Conservation (phyloP, 768 basidiomycete genomes). For the Leccinum disarticulatum region DNA sequence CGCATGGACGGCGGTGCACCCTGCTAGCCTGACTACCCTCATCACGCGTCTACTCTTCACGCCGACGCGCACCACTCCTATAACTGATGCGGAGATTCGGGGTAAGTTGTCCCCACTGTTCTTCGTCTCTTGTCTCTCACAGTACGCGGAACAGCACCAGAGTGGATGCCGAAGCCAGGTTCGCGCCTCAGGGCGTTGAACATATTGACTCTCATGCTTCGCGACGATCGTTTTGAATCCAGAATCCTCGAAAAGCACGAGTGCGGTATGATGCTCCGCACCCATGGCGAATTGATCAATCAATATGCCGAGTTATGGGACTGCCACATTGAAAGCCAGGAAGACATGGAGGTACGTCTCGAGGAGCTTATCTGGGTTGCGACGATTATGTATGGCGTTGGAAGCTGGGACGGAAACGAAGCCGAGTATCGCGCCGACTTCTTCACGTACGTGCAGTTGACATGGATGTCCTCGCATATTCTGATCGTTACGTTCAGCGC, state of each 20-base stretch:
- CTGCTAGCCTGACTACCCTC: constrained; percentile 34
- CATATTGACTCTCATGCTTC: constrained; percentile 54
- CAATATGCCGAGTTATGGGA: constrained; percentile 49
- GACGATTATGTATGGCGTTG: constrained; percentile 56
- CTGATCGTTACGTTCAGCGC: constrained; percentile 42
- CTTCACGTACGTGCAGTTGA: constrained; percentile 51
- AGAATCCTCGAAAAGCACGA: constrained; percentile 32
- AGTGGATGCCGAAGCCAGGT: constrained; percentile 26
- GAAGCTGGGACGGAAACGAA: constrained; percentile 33
- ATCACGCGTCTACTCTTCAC: constrained; percentile 36
- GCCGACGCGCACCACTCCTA: constrained; percentile 19
- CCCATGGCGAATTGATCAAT: constrained; percentile 42
- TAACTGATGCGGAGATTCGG: constrained; percentile 22
- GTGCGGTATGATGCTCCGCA: constrained; percentile 36
- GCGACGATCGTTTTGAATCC: constrained; percentile 41
- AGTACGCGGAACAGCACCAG: constrained; percentile 13
- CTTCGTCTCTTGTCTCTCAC: constrained; percentile 1
- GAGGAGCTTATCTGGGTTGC: constrained; percentile 64
- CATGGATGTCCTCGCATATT: not conserved
- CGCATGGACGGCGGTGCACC: constrained; percentile 55
- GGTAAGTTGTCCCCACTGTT: constrained; percentile 2
- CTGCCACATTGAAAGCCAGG: constrained; percentile 35
- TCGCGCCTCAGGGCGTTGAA: constrained; percentile 45
- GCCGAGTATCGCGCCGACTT: constrained; percentile 61
- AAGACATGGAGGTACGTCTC: constrained; percentile 49